A percentile compares a stretch with the other conserved stretches of the same genome.
phyloP scores from a whole-genome alignment of 768 basidiomycete genomes.

The Rhodosporidiobolus sp. region DNA sequence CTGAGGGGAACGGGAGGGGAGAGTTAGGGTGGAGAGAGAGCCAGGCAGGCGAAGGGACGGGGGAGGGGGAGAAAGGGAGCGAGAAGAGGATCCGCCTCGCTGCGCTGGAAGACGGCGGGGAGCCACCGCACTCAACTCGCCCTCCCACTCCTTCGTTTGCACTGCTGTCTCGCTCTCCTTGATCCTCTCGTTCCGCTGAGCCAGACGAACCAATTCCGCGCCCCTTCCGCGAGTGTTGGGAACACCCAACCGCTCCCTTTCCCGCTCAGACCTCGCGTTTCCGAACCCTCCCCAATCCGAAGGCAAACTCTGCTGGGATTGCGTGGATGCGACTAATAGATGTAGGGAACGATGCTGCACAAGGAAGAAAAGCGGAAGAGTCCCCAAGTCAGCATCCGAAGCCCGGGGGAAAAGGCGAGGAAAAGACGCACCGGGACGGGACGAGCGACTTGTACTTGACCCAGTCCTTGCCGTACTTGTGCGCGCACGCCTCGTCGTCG shows the following conservation, averaged over 20 bases:
- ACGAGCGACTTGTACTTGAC: constrained; percentile 80
- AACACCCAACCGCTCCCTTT: too few species aligned
- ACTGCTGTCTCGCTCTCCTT: too few species aligned
- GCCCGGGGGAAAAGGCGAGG: constrained; percentile 18
- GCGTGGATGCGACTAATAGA: too few species aligned
- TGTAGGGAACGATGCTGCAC: constrained; percentile 43
- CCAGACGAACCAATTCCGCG: too few species aligned
- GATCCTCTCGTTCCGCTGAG: too few species aligned
- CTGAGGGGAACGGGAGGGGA: too few species aligned
- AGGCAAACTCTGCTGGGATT: too few species aligned
- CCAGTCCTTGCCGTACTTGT: constrained; percentile 97
- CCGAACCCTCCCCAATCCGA: neutral
- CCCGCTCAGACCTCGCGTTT: too few species aligned
- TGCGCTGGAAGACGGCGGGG: too few species aligned
- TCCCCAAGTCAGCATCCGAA: neutral
- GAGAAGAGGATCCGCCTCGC: neutral
- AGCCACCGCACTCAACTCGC: too few species aligned
- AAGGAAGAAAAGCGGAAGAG: neutral
- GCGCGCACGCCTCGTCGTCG: constrained; percentile 85
- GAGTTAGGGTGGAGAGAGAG: neutral
- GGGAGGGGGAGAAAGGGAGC: neutral
- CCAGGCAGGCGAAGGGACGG: neutral
- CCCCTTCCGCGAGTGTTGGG: too few species aligned
- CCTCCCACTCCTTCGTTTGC: too few species aligned
- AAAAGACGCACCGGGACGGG: constrained; percentile 55